Evolutionary conservation across 805 yeast genomes (phyloP), one percentile per base, ranked within the genome.

Genomic region (Pichia manshurica): DNA sequence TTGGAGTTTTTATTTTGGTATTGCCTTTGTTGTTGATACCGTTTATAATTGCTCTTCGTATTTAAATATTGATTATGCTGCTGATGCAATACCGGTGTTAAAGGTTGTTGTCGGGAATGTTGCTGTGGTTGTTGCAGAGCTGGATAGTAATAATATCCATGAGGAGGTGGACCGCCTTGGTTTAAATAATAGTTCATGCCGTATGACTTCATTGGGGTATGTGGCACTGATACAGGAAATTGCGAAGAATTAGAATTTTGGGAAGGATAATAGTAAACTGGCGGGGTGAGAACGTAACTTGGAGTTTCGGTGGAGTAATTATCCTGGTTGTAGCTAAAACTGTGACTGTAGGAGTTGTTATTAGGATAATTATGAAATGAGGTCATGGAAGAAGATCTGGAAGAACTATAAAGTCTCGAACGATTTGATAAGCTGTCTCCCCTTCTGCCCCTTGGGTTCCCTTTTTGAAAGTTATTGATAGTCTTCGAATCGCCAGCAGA

Each of bases 361-460:
- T 28, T 5, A 8, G 33, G 20, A n/a, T 31, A 31, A 20, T 41
- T 41, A 19, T 41, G 36, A 22, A 42, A 42, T 10, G 45, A 42
- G 3, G 45, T 22, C 21, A 32, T 42, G 10, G 45, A 42, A 5
- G 45, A 32, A 10, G 39, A 32, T 42, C 39, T 42, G 23, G 45
- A 32, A 13, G 16, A 31, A 31, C 36, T 31, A 20, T 41, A 42
- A 17, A 33, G 12, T 42, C 23, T 33, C 10, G 20, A 13, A 23
- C 10, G n/a, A 19, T 33, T 37, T 37, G 15, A 20, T 19, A 17
- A 17, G 10, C n/a, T 21, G 8, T n/a, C 9, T 15, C n/a, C 23
- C 3, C 23, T 37, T 42, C 31, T 33, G 10, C 16, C 17, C 20
- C 31, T 42, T 2, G 17, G 23, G 37, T 8, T 17, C n/a, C 3